A percentile compares a stretch with the other conserved stretches of the same genome.
These are phyloP conservation scores for Atkinsonella texensis DNA, from an alignment of 2,329 filamentous ascomycete genomes.

Conservation along the genomic window DNA sequence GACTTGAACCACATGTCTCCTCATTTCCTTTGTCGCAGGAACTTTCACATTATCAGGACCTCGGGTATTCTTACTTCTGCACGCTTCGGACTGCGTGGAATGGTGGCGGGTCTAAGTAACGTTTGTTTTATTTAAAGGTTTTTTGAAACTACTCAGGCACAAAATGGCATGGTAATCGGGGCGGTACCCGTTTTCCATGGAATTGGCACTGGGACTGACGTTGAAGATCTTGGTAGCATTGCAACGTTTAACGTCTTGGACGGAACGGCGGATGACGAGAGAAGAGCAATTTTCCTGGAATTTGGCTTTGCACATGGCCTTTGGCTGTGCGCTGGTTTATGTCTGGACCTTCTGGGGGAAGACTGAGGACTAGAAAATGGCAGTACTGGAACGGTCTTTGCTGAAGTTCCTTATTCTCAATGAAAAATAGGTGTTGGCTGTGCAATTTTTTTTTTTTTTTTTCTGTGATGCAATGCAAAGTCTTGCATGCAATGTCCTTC, in stretches of 20 bases:
- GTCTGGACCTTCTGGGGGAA: not conserved
- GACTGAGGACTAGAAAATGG: not conserved
- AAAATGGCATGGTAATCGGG: not conserved
- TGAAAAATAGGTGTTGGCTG: too few species aligned
- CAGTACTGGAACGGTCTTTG: not conserved
- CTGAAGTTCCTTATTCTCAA: not conserved
- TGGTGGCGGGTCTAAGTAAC: not conserved
- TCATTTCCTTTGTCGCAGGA: constrained; percentile 2
- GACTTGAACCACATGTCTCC: constrained; percentile 11
- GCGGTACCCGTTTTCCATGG: not conserved
- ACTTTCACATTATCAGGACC: not conserved
- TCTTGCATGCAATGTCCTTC: not conserved
- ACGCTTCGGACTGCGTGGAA: constrained; percentile 1
- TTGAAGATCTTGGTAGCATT: not conserved
- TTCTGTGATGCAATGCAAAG: not conserved
- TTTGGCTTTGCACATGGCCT: not conserved
- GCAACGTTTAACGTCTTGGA: not conserved
- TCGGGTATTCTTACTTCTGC: constrained; percentile 1
- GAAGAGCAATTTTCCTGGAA: not conserved
- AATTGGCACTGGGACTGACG: not conserved
- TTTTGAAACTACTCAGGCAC: not conserved
- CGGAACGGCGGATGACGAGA: not conserved
- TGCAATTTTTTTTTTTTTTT: not conserved
- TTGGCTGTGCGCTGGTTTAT: too few species aligned
- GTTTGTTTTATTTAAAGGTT: not conserved